Base-by-base conservation (phyloP, 495 filamentous ascomycete genomes). In the Melanomma pulvis-pyrius region DNA sequence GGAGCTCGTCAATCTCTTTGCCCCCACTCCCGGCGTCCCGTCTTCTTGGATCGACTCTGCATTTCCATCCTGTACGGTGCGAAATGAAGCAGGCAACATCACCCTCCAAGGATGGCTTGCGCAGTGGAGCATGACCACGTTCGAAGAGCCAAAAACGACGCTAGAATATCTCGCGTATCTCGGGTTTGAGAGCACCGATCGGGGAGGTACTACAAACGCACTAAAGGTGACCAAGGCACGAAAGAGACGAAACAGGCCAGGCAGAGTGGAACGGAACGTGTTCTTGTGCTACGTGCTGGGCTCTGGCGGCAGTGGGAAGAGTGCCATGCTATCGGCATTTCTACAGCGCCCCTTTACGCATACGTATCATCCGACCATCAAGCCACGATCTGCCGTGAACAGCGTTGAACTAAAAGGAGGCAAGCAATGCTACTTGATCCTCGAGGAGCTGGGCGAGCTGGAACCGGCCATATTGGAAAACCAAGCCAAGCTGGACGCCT, bases 111-210 rank as follows among this genome's bases (percentile, higher is more conserved):
- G 94, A 4, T 98, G 94, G 94, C 84, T 98, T 19, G 96, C 94
- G 4, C 94, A 98, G 68, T 98, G 94, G 94, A 96, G 92, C 76
- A 98, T 98, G 94, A 98, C 96, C 0, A 98, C 94, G 1, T 98
- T 98, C 71, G 84, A 92, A 53, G 92, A 94, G 30, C 93, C 96
- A 17, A 93, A 92, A 74, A 98, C 92, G 0, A 98, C 94, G 0
- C 79, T 98, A 1, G 91, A 93, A 65, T 98, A 98, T 73, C 84
- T 98, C 11, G 96, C 94, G 7, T 98, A 97, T 71, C 85, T 98
- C 1, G 94, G 94, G 11, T 98, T 97, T 73, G 90, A 92, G 68
- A 82, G 82, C 11, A 71, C 80, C 0, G 74, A 79, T 50, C 81
- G 82, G 63, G 84, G 86, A 48, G 88, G 84, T 56, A 87, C 86